phyloP scores from a whole-genome alignment of 2,329 filamentous ascomycete genomes.

The Colletotrichum sp. region DNA sequence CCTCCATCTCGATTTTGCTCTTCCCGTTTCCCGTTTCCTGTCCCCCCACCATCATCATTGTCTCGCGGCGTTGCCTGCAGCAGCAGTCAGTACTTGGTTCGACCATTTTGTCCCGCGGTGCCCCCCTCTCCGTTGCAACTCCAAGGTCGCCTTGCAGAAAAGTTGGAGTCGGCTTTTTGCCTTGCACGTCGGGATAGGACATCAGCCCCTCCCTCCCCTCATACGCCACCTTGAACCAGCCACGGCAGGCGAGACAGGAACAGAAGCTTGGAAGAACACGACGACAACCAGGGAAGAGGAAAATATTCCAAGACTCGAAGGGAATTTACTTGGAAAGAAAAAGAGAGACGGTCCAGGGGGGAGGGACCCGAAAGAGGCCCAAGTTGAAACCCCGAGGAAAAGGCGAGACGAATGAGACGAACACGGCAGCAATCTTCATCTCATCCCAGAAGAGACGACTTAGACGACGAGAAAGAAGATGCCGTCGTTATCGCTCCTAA shows the following conservation, averaged over 20 bases:
- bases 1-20: neutral
- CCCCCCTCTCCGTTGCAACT: neutral
- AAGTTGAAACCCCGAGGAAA: neutral
- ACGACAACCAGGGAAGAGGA: neutral
- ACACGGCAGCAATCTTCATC: neutral
- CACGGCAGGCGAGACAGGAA: neutral
- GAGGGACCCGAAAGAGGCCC: neutral
- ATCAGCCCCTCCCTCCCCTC: neutral
- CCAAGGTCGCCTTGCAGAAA: slow-evolving; percentile 1
- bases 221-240: slow-evolving; percentile 6
- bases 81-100: neutral
- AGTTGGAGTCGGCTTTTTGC: neutral
- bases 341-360: neutral
- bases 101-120: neutral
- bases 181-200: slow-evolving; percentile 4
- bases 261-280: neutral
- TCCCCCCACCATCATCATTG: neutral
- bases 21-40: neutral
- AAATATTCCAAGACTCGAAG: neutral
- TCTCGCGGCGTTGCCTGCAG: neutral
- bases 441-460: neutral
- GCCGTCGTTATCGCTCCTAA: slow-evolving; percentile 35
- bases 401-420: slow-evolving; percentile 9
- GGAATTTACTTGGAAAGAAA: neutral
- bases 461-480: slow-evolving; percentile 21